Conservation (phyloP, 805 yeast genomes). For the Ogataea nakhonphanomensis region DNA sequence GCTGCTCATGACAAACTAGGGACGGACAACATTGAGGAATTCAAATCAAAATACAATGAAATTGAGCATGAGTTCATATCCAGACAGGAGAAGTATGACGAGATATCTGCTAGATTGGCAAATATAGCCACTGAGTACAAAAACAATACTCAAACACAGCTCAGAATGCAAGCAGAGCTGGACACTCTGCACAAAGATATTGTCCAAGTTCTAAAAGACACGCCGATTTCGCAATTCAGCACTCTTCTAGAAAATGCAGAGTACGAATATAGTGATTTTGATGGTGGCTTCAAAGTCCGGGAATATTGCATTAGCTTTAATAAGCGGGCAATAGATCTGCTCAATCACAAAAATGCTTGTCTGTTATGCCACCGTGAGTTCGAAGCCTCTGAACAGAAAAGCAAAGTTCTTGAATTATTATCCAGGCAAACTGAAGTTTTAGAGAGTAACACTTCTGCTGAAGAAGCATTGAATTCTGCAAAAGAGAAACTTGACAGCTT, state of each 20-base stretch:
- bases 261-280: constrained; percentile 54
- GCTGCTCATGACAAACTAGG: constrained; percentile 3
- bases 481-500: constrained; percentile 29
- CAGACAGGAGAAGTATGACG: background rate
- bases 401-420: constrained; percentile 23
- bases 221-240: constrained; percentile 48
- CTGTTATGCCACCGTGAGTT: constrained; percentile 70
- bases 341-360: constrained; percentile 58
- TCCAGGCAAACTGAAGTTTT: constrained; percentile 23
- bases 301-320: constrained; percentile 71
- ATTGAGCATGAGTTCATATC: background rate
- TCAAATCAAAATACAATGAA: background rate
- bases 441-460: constrained; percentile 17
- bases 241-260: constrained; percentile 53
- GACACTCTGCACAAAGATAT: constrained; percentile 11
- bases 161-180: constrained; percentile 10
- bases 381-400: constrained; percentile 34
- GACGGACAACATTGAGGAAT: constrained; percentile 1
- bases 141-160: background rate
- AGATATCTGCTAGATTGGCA: too few relatives aligned
- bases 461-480: constrained; percentile 23
- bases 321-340: constrained; percentile 61
- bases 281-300: constrained; percentile 63
- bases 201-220: constrained; percentile 34
- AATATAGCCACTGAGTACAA: background rate